These are phyloP conservation scores for Tylopilus intermedius DNA, from an alignment of 768 basidiomycete genomes.

Conservation along the genomic window DNA sequence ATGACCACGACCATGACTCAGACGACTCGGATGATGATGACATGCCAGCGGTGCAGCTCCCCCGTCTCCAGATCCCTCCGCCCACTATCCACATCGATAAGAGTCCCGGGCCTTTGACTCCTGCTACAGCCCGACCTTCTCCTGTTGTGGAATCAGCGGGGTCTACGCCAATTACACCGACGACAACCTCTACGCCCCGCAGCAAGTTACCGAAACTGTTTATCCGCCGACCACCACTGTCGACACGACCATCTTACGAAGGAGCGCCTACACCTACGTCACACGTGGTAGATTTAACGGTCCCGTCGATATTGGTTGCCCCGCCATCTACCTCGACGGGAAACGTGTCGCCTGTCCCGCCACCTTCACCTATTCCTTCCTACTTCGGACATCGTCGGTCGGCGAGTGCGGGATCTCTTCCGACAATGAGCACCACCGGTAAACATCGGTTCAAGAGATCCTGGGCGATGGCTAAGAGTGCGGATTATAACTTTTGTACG, in stretches of 20 bases:
- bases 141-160: conserved; percentile 17
- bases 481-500: conserved; percentile 57
- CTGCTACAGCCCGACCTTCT: conserved; percentile 22
- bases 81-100: conserved; percentile 19
- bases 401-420: conserved; percentile 28
- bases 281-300: background rate
- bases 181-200: conserved; percentile 22
- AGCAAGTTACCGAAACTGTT: conserved; percentile 33
- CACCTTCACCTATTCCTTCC: conserved; percentile 22
- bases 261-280: conserved; percentile 5
- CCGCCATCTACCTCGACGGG: conserved; percentile 11
- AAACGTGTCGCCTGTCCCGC: conserved; percentile 8
- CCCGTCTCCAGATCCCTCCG: conserved; percentile 21
- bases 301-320: conserved; percentile 14
- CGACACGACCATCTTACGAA: conserved; percentile 31
- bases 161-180: conserved; percentile 26
- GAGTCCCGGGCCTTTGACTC: conserved; percentile 16
- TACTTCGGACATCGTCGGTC: conserved; percentile 30
- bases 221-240: conserved; percentile 29
- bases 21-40: conserved; percentile 28
- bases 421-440: conserved; percentile 13
- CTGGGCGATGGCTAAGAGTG: conserved; percentile 35
- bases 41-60: conserved; percentile 27
- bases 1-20: conserved; percentile 33
- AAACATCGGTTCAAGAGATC: conserved; percentile 39